Conservation (phyloP, 73 alveolate genomes). For the Paramecium bursaria region DNA sequence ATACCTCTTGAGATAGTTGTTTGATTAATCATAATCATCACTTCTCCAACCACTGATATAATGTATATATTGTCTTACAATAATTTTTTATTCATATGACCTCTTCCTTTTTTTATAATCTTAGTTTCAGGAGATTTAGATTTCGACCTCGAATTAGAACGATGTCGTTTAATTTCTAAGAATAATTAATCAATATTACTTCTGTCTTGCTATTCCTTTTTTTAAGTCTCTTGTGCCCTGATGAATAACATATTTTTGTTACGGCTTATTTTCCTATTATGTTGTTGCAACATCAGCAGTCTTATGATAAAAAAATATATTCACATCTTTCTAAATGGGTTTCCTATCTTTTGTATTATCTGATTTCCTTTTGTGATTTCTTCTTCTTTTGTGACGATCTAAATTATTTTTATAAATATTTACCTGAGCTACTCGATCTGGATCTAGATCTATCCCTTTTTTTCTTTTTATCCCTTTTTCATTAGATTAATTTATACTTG, state of each 20-base stretch:
- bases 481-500: background rate
- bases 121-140: conserved; percentile 15
- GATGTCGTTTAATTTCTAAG: background rate
- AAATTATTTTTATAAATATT: background rate
- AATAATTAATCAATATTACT: background rate
- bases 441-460: conserved; percentile 27
- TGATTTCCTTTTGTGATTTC: background rate
- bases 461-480: conserved; percentile 33
- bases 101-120: conserved; percentile 40
- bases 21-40: conserved; percentile 31
- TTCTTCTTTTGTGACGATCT: background rate
- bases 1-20: conserved; percentile 19
- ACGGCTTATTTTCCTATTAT: conserved; percentile 20
- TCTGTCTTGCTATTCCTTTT: background rate
- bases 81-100: conserved; percentile 18
- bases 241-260: too few relatives aligned
- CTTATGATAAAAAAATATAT: background rate
- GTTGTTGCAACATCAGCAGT: too few relatives aligned
- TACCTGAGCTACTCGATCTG: conserved; percentile 43
- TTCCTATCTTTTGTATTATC: background rate
- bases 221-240: background rate
- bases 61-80: background rate
- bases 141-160: conserved; percentile 43
- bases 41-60: conserved; percentile 47
- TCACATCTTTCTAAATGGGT: background rate